Percentiles rank a stretch among this genome's conserved stretches.
Evolutionary conservation across 257 asterid species (phyloP).

Genomic region (Solanum rostratum): DNA sequence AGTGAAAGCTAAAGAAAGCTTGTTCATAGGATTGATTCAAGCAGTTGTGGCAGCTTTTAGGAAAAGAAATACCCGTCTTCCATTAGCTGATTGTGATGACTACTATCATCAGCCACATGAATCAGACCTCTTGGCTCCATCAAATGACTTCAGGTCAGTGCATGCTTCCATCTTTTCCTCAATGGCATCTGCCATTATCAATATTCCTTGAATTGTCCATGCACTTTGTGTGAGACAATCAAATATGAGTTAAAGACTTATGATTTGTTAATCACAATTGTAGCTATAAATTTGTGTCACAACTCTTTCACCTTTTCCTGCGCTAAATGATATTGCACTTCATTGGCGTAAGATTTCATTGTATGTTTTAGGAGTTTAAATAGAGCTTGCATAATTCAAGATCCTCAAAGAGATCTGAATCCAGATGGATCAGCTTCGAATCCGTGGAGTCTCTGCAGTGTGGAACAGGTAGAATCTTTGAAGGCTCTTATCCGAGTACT

Average conservation of each 20-base stretch:
- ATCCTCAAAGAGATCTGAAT: slow-evolving; percentile 1
- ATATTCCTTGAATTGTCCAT: background rate
- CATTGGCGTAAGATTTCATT: background rate
- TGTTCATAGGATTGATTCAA: slow-evolving; percentile 10
- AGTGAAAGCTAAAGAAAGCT: background rate
- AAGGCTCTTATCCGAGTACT: slow-evolving; percentile 2
- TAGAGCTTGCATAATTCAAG: slow-evolving; percentile 10
- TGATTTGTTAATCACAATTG: background rate
- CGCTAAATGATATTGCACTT: background rate
- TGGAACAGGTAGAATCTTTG: slow-evolving; percentile 11
- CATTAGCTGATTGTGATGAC: background rate
- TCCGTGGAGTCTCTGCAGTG: background rate
- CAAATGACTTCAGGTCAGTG: slow-evolving; percentile 6
- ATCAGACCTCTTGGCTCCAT: background rate
- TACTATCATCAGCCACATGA: background rate
- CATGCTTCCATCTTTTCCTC: background rate
- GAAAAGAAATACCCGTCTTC: background rate
- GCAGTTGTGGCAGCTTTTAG: slow-evolving; percentile 8
- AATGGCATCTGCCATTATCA: background rate
- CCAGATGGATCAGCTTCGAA: slow-evolving; percentile 8
- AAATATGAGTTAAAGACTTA: background rate
- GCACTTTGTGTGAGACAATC: background rate
- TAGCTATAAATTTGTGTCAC: background rate
- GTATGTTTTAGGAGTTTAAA: slow-evolving; percentile 2
- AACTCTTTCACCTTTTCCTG: background rate